Percentiles rank a stretch among this genome's conserved stretches.
phyloP scores from a whole-genome alignment of 495 filamentous ascomycete genomes.

The Lentithecium fluviatile region DNA sequence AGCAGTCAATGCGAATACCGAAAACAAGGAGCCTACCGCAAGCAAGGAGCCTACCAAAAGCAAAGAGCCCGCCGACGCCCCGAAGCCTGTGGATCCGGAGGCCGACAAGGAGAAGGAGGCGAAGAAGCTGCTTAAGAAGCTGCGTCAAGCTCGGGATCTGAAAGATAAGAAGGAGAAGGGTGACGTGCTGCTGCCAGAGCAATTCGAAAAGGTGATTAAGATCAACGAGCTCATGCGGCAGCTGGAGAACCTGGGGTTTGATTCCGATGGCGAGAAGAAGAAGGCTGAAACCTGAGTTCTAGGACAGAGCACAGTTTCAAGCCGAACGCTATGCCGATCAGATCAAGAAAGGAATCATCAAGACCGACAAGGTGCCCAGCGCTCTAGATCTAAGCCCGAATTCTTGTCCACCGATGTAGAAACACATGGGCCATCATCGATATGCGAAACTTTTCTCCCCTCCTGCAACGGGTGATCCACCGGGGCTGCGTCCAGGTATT shows the following conservation, averaged over 20 bases:
- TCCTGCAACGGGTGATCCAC: too few species aligned
- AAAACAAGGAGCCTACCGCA: constrained; percentile 13
- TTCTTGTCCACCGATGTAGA: not conserved
- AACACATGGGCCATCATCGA: too few species aligned
- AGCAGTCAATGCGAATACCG: constrained; percentile 36
- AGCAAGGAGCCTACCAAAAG: too few species aligned
- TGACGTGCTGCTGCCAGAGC: constrained; percentile 79
- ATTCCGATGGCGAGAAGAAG: constrained; percentile 60
- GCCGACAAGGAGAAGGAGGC: constrained; percentile 89
- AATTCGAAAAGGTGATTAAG: constrained; percentile 96
- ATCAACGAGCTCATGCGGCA: constrained; percentile 91
- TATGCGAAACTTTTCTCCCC: too few species aligned
- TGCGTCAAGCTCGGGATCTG: constrained; percentile 87
- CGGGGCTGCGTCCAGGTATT: too few species aligned
- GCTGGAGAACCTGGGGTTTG: constrained; percentile 82
- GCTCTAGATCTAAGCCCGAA: not conserved
- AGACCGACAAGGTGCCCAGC: constrained; percentile 5
- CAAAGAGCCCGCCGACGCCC: constrained; percentile 14
- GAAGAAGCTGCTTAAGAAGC: constrained; percentile 91
- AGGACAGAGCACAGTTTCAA: constrained; percentile 5
- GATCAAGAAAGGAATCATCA: constrained; percentile 2
- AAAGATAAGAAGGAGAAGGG: constrained; percentile 89
- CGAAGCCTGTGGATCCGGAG: constrained; percentile 57
- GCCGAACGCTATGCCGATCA: constrained; percentile 11
- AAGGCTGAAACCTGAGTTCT: constrained; percentile 22